These are phyloP conservation scores for Colletotrichum sp. DNA, from an alignment of 2,329 filamentous ascomycete genomes.

Conservation along the genomic window DNA sequence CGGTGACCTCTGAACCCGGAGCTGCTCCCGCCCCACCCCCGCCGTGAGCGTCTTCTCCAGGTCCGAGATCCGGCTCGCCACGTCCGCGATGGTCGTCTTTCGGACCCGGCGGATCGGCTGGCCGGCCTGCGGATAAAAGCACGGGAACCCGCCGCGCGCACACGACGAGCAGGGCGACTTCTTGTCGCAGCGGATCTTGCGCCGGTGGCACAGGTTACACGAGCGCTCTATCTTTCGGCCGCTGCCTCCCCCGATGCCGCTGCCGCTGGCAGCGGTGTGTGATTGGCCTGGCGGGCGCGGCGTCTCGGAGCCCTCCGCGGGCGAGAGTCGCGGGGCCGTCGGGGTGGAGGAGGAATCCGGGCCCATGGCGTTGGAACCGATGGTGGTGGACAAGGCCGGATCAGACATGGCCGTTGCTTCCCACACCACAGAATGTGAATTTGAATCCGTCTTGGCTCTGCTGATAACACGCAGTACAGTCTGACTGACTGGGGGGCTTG, in stretches of 20 bases:
- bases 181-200: slow-evolving; percentile 37
- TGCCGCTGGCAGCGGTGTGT: background rate
- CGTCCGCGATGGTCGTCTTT: slow-evolving; percentile 33
- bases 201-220: slow-evolving; percentile 33
- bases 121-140: slow-evolving; percentile 32
- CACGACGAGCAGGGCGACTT: slow-evolving; percentile 31
- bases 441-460: background rate
- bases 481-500: background rate
- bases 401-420: background rate
- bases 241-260: background rate
- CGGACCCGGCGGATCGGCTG: slow-evolving; percentile 27
- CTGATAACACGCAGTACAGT: background rate
- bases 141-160: slow-evolving; percentile 28
- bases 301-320: background rate
- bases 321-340: background rate
- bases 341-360: background rate
- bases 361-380: background rate
- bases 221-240: slow-evolving; percentile 28
- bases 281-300: background rate
- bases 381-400: background rate
- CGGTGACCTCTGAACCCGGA: background rate
- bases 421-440: background rate
- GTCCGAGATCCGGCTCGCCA: slow-evolving; percentile 38
- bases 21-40: background rate
- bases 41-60: slow-evolving; percentile 33